Percentiles rank a stretch among this genome's conserved stretches.
Conservation (phyloP, 2,329 filamentous ascomycete genomes). For the Penicillium sp. region DNA sequence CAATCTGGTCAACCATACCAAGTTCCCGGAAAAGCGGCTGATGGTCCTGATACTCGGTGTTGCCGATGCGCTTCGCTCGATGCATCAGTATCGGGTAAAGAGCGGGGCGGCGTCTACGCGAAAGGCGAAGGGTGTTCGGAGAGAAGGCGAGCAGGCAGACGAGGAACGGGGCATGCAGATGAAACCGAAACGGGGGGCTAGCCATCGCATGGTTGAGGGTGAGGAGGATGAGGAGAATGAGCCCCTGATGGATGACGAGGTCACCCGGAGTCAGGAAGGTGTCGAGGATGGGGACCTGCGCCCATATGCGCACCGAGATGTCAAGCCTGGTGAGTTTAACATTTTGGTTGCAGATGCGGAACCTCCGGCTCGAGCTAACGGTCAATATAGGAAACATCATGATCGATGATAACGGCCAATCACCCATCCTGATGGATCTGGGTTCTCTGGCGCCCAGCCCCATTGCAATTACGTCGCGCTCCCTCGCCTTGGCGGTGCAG, state of each 20-base stretch:
- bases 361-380: neutral
- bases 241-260: conserved; percentile 78
- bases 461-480: conserved; percentile 83
- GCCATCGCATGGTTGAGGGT: conserved; percentile 53
- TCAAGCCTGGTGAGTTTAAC: conserved; percentile 75
- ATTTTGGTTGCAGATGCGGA: neutral
- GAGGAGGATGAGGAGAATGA: conserved; percentile 79
- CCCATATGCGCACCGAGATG: conserved; percentile 91
- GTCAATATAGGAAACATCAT: conserved; percentile 77
- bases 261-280: conserved; percentile 64
- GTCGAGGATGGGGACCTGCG: conserved; percentile 65
- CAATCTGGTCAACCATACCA: conserved; percentile 90
- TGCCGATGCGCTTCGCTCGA: conserved; percentile 78
- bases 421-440: conserved; percentile 95
- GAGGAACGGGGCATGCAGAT: conserved; percentile 39
- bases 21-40: conserved; percentile 80
- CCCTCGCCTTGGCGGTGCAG: conserved; percentile 85
- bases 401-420: conserved; percentile 86
- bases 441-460: conserved; percentile 86
- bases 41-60: conserved; percentile 92
- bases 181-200: conserved; percentile 43
- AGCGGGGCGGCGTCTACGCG: conserved; percentile 53
- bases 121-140: conserved; percentile 55
- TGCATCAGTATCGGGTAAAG: conserved; percentile 81
- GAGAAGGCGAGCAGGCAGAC: conserved; percentile 57